Evolutionary conservation across 106 monocot species (phyloP).

Genomic region (Iris macrosiphon): DNA sequence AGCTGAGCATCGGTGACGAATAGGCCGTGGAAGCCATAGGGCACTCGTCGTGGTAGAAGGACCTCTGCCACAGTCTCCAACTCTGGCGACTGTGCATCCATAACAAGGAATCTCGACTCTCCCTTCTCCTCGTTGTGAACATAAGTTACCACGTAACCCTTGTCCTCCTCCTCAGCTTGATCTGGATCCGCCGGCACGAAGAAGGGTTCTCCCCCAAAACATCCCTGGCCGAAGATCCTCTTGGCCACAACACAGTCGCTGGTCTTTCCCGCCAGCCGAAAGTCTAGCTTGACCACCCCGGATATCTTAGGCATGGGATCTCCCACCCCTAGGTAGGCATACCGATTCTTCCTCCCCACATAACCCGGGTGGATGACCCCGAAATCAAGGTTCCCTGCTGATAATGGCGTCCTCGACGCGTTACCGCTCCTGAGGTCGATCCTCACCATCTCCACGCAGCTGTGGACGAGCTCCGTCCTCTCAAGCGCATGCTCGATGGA

Average conservation of each 20-base stretch:
- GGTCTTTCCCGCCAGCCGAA: slow-evolving; percentile 14
- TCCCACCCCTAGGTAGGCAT: slow-evolving; percentile 41
- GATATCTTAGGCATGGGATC: slow-evolving; percentile 47
- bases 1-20: slow-evolving; percentile 48
- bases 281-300: slow-evolving; percentile 60
- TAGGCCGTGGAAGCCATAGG: slow-evolving; percentile 76
- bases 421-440: slow-evolving; percentile 38
- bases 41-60: slow-evolving; percentile 54
- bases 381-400: slow-evolving; percentile 47
- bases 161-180: slow-evolving; percentile 38
- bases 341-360: slow-evolving; percentile 43
- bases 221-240: slow-evolving; percentile 36
- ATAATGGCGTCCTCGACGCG: slow-evolving; percentile 38
- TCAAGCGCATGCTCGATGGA: slow-evolving; percentile 73
- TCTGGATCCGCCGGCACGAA: slow-evolving; percentile 32
- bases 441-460: slow-evolving; percentile 71
- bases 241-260: slow-evolving; percentile 47
- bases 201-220: slow-evolving; percentile 70
- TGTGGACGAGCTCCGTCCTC: slow-evolving; percentile 45
- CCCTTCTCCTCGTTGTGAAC: slow-evolving; percentile 56
- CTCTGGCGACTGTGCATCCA: slow-evolving; percentile 67
- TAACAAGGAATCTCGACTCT: slow-evolving; percentile 61
- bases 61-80: slow-evolving; percentile 70
- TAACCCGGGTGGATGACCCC: slow-evolving; percentile 45
- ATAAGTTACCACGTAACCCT: slow-evolving; percentile 62